phyloP scores from a whole-genome alignment of 495 filamentous ascomycete genomes.

The Darksidea phi region DNA sequence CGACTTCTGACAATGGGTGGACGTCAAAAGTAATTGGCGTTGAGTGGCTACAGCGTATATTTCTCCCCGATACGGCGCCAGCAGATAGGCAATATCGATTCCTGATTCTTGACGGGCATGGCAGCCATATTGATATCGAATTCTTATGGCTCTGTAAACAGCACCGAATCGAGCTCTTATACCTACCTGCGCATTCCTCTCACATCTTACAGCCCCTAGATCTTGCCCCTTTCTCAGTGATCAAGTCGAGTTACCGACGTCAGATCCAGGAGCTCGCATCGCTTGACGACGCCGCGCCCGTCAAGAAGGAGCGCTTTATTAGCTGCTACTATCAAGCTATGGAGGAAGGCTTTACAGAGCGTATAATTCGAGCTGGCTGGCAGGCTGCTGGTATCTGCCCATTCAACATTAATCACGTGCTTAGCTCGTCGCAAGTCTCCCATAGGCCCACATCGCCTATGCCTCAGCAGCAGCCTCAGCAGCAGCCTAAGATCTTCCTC shows the following conservation, averaged over 20 bases:
- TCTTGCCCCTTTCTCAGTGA: constrained; percentile 33
- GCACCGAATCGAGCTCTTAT: too few species aligned
- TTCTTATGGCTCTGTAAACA: too few species aligned
- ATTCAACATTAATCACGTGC: constrained; percentile 8
- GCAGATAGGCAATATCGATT: too few species aligned
- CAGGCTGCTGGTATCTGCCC: constrained; percentile 9
- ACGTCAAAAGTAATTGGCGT: too few species aligned
- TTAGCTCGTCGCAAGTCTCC: constrained; percentile 1
- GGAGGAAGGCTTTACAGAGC: constrained; percentile 10
- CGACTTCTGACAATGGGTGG: too few species aligned
- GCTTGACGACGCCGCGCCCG: constrained; percentile 16
- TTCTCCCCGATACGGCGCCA: too few species aligned
- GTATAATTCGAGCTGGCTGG: constrained; percentile 18
- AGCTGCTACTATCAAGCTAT: constrained; percentile 11
- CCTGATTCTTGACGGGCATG: too few species aligned
- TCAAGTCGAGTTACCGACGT: constrained; percentile 31
- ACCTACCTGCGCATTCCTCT: constrained; percentile 26
- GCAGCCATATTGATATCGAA: too few species aligned
- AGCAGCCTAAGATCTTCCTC: background rate
- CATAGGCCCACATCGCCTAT: background rate
- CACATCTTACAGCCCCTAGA: constrained; percentile 40
- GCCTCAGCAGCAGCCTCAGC: background rate
- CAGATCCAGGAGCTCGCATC: constrained; percentile 23
- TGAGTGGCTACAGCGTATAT: too few species aligned
- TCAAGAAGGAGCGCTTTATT: constrained; percentile 25